Conservation (phyloP, 2,329 filamentous ascomycete genomes). For the Tetracladium maxilliforme region DNA sequence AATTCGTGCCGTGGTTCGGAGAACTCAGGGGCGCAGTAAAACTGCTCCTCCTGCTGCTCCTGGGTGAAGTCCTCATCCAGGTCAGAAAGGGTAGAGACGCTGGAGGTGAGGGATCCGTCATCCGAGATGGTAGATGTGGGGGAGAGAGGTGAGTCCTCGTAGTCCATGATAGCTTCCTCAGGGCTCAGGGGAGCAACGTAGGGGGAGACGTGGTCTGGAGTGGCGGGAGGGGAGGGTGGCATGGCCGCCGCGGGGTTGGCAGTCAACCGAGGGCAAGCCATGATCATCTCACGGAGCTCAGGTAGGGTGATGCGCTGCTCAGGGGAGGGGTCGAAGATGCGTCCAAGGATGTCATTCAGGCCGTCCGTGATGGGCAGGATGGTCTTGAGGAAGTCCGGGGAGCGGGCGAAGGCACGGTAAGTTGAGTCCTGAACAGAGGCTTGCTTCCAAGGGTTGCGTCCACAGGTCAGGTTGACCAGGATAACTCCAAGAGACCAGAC, state of each 20-base stretch:
- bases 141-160: conserved; percentile 28
- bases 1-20: too few species aligned
- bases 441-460: conserved; percentile 97
- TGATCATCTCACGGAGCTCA: conserved; percentile 65
- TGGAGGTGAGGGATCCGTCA: conserved; percentile 40
- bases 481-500: conserved; percentile 98
- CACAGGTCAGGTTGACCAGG: conserved; percentile 91
- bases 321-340: conserved; percentile 80
- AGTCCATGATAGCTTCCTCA: conserved; percentile 17
- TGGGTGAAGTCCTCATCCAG: conserved; percentile 29
- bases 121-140: conserved; percentile 34
- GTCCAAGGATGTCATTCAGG: conserved; percentile 72
- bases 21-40: too few species aligned
- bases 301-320: conserved; percentile 66
- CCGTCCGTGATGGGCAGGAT: conserved; percentile 87
- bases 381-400: conserved; percentile 75
- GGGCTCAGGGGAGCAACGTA: conserved; percentile 2
- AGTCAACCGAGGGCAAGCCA: conserved; percentile 37
- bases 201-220: conserved; percentile 5
- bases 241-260: conserved; percentile 1
- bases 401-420: conserved; percentile 79
- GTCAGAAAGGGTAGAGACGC: conserved; percentile 35
- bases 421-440: conserved; percentile 88
- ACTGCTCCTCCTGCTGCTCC: conserved; percentile 21
- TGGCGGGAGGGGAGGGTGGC: conserved; percentile 4